Evolutionary conservation across 306 rosid genomes (phyloP).

Genomic region (Glycine tomentella): DNA sequence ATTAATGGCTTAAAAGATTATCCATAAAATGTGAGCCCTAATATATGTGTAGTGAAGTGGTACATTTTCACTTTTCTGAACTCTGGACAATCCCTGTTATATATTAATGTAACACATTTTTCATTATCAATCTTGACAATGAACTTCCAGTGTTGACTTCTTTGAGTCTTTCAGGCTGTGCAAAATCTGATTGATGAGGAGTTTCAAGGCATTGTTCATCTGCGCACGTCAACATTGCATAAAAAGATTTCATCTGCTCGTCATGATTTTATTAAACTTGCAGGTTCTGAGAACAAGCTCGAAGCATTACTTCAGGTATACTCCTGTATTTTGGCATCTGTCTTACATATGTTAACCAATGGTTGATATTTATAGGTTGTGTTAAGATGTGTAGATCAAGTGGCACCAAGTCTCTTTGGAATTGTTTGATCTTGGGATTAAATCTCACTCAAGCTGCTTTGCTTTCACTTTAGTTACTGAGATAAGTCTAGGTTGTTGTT

Average conservation of each 20-base stretch:
- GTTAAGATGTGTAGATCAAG: conserved; percentile 7
- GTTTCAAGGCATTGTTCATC: conserved; percentile 88
- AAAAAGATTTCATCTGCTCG: conserved; percentile 91
- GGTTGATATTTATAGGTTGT: conserved; percentile 35
- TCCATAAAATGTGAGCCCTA: not conserved
- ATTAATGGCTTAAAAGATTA: conserved; percentile 19
- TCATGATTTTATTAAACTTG: conserved; percentile 88
- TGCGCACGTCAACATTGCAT: conserved; percentile 90
- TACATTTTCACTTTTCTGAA: conserved; percentile 2
- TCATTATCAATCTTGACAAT: conserved; percentile 9
- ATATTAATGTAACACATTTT: conserved; percentile 12
- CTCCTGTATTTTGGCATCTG: conserved; percentile 6
- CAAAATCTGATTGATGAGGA: conserved; percentile 90
- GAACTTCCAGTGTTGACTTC: conserved; percentile 40
- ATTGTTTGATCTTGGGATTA: conserved; percentile 9
- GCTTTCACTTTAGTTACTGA: conserved; percentile 5
- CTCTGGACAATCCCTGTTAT: conserved; percentile 10
- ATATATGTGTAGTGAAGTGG: not conserved
- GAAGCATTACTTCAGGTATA: conserved; percentile 91
- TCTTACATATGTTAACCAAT: conserved; percentile 25
- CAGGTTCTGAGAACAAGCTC: conserved; percentile 95
- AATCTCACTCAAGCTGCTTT: conserved; percentile 9
- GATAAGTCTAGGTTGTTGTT: not conserved
- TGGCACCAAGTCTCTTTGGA: not conserved
- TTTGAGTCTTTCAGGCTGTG: conserved; percentile 75